Evolutionary conservation across 768 basidiomycete genomes (phyloP).

Genomic region (Amanita polypyramis): DNA sequence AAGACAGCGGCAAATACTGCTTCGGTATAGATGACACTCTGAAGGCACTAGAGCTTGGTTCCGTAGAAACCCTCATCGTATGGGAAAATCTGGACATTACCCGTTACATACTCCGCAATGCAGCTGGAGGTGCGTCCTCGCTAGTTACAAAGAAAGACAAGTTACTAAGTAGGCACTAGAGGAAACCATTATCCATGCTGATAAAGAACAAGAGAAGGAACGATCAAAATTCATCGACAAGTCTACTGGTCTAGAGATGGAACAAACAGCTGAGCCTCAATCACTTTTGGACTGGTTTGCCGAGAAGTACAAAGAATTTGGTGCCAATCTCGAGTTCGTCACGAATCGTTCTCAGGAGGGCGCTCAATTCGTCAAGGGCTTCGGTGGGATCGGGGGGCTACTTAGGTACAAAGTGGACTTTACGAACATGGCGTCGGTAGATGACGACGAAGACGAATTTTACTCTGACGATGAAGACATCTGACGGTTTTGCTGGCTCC

Average conservation of each 20-base stretch:
- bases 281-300: constrained; percentile 96
- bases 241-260: constrained; percentile 94
- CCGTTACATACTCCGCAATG: constrained; percentile 82
- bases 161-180: constrained; percentile 31
- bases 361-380: constrained; percentile 96
- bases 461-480: constrained; percentile 68
- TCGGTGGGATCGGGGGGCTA: constrained; percentile 95
- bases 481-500: constrained; percentile 85
- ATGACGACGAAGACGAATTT: constrained; percentile 86
- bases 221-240: constrained; percentile 94
- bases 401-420: constrained; percentile 98
- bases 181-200: constrained; percentile 71
- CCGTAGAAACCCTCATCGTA: constrained; percentile 94
- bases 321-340: constrained; percentile 90
- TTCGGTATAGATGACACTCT: constrained; percentile 97
- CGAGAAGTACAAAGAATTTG: constrained; percentile 97
- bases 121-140: constrained; percentile 61
- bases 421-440: constrained; percentile 59
- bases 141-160: not conserved
- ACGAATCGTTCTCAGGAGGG: constrained; percentile 97
- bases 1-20: constrained; percentile 93
- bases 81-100: constrained; percentile 97
- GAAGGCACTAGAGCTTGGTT: constrained; percentile 91
- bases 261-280: constrained; percentile 71
- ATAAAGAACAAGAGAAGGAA: constrained; percentile 83